Evolutionary conservation across 305 asterid species (phyloP).

Genomic region (Stenogyne calaminthoides): DNA sequence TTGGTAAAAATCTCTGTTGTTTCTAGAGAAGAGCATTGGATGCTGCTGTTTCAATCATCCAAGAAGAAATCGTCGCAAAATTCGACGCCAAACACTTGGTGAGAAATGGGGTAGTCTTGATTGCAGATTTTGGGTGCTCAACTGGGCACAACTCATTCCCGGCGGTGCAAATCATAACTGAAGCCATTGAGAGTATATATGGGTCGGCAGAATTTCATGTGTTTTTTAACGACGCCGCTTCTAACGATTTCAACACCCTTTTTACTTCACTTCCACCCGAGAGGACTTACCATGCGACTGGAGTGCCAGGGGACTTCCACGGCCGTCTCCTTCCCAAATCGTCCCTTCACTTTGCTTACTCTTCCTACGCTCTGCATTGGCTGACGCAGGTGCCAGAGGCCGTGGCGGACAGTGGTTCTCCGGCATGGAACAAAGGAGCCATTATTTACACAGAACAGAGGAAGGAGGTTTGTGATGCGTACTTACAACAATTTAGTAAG

Average conservation of each 20-base stretch:
- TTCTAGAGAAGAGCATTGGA: constrained; percentile 30
- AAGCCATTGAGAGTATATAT: constrained; percentile 6
- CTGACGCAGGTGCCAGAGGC: too few species aligned
- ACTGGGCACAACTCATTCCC: constrained; percentile 39
- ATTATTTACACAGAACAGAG: too few species aligned
- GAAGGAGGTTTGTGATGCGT: too few species aligned
- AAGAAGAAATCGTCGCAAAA: constrained; percentile 33
- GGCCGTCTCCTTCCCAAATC: too few species aligned
- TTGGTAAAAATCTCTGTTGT: too few species aligned
- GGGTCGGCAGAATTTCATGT: constrained; percentile 12
- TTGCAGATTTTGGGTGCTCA: constrained; percentile 45
- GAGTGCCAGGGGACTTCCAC: too few species aligned
- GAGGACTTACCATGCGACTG: too few species aligned
- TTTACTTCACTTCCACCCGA: too few species aligned
- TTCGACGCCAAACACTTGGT: constrained; percentile 12
- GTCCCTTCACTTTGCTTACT: too few species aligned
- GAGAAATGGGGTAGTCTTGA: neutral
- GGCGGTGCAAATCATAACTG: constrained; percentile 27
- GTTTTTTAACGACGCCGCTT: constrained; percentile 21
- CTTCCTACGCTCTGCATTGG: too few species aligned
- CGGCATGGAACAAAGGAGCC: too few species aligned
- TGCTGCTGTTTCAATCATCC: constrained; percentile 21
- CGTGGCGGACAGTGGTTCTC: too few species aligned
- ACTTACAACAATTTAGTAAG: constrained; percentile 10
- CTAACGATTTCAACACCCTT: constrained; percentile 43